Evolutionary conservation across 1,139 yeast genomes (phyloP), one percentile per base, ranked within the genome.

Genomic region (Saccharomyces hybrid): DNA sequence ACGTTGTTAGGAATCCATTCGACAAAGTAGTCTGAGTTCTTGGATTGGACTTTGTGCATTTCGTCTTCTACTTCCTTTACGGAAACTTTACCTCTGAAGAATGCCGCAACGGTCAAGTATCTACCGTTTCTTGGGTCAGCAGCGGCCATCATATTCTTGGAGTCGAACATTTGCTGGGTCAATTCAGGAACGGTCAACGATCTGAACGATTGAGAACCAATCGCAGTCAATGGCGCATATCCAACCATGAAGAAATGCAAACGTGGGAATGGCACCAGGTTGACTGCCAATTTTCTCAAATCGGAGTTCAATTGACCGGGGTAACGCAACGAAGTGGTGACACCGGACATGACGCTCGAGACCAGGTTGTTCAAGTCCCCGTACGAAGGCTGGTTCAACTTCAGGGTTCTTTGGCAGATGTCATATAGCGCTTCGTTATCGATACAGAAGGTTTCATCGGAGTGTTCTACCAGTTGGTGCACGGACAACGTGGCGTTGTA

Each of bases 1-100:
- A 90, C 96, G 71, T 90, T 90, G 74, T 89, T 89, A 69, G 97
- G 97, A 75, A 90, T 90, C 97, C 97, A 90, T 73, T 90, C 97
- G 56, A 90, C 97, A 68, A 88, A 88, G 71, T 85, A 83, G 55
- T 84, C 81, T 25, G 90, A 78, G 73, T 88, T 86, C 73, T 86
- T 84, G 57, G 86, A 82, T 76, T 89, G 95, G 58, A 87, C 88
- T 70, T 83, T 83, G 73, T 78, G 82, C 91, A 89, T 88, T 73
- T 88, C 96, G 70, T 89, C 97, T 71, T 89, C 97, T 60, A 89
- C 96, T 75, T 89, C 97, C 75, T 88, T 87, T 55, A 86, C 87
- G 11, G 95, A 86, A 52, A 87, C 96, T 67, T 88, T 86, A 75
- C 97, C 97, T 74, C 97, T 82, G 77, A 88, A 89, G 76, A 89